phyloP scores from a whole-genome alignment of 164 flowering plant genomes.

The Vitis riparia region DNA sequence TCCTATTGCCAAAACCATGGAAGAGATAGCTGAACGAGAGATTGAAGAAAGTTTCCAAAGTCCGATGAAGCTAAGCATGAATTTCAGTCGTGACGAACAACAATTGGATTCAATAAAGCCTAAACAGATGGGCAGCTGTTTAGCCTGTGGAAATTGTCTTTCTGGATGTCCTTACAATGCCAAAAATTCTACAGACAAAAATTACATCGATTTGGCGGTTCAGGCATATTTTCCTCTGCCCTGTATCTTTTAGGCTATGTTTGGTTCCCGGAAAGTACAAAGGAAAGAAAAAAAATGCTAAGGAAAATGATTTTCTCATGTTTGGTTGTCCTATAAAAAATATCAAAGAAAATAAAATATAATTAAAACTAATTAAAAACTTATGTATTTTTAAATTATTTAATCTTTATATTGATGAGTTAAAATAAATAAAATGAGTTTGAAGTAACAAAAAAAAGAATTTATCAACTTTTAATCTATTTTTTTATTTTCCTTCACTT shows the following conservation, averaged over 20 bases:
- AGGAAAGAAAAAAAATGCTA: no score
- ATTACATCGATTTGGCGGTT: slow-evolving; percentile 46
- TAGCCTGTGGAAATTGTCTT: slow-evolving; percentile 68
- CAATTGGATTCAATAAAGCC: slow-evolving; percentile 14
- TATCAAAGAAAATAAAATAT: no score
- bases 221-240: slow-evolving; percentile 28
- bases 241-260: background rate
- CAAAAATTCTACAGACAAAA: slow-evolving; percentile 60
- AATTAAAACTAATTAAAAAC: no score
- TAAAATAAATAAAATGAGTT: no score
- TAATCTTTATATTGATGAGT: no score
- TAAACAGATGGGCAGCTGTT: slow-evolving; percentile 32
- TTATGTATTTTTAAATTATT: no score
- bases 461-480: no score
- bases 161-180: slow-evolving; percentile 71
- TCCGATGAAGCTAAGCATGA: slow-evolving; percentile 44
- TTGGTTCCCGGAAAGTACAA: no score
- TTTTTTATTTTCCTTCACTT: no score
- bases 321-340: no score
- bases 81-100: slow-evolving; percentile 34
- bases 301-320: no score
- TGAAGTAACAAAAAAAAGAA: no score
- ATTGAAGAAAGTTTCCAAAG: slow-evolving; percentile 24
- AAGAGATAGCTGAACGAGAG: slow-evolving; percentile 30
- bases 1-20: slow-evolving; percentile 40